phyloP scores from a whole-genome alignment of 2,329 filamentous ascomycete genomes.

The Penicillium sp. region DNA sequence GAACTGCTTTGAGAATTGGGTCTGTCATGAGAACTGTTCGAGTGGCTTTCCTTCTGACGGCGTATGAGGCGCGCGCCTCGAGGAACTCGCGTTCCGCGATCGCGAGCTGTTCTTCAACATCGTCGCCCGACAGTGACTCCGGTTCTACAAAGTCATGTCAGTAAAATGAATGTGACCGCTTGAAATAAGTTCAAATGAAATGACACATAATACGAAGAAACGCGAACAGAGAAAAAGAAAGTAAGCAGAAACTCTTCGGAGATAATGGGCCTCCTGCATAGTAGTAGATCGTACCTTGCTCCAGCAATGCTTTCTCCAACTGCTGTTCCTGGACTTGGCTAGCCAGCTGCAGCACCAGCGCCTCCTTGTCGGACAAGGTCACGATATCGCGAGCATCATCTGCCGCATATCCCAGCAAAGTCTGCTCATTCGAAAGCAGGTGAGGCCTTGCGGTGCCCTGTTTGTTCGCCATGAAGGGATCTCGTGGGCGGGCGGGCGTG shows the following conservation, averaged over 20 bases:
- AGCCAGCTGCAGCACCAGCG: constrained; percentile 67
- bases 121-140: constrained; percentile 49
- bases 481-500: constrained; percentile 27
- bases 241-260: neutral
- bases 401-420: constrained; percentile 44
- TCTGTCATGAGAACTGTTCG: constrained; percentile 71
- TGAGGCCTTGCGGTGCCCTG: constrained; percentile 32
- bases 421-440: constrained; percentile 36
- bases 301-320: constrained; percentile 69
- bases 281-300: constrained; percentile 39
- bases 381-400: constrained; percentile 51
- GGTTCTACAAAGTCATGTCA: constrained; percentile 26
- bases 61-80: constrained; percentile 69
- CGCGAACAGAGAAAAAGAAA: neutral
- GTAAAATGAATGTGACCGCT: neutral
- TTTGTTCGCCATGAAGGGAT: constrained; percentile 39
- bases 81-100: constrained; percentile 66
- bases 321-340: constrained; percentile 70
- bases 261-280: neutral
- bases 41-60: constrained; percentile 68
- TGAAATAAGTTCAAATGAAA: neutral
- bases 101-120: constrained; percentile 54
- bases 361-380: constrained; percentile 66
- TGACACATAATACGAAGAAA: neutral
- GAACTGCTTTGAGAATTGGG: constrained; percentile 75